A percentile compares a stretch with the other conserved stretches of the same genome.
phyloP scores from a whole-genome alignment of 306 rosid genomes.

The Casuarina glauca region DNA sequence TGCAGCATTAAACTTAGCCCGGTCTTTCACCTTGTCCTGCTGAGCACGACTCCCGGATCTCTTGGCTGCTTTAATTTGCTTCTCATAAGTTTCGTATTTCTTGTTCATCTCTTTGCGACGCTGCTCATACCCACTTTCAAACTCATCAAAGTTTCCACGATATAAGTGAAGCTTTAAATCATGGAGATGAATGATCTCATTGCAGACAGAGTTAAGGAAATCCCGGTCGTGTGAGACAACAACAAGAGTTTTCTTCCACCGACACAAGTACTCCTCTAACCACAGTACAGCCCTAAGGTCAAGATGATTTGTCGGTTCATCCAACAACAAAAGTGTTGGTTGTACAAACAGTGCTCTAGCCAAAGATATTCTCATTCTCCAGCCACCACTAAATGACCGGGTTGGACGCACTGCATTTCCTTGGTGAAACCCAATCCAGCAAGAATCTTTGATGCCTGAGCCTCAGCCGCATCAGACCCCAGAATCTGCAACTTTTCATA shows the following conservation, averaged over 20 bases:
- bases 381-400: conserved; percentile 76
- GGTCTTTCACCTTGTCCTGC: conserved; percentile 71
- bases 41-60: conserved; percentile 61
- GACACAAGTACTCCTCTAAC: conserved; percentile 76
- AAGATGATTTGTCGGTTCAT: conserved; percentile 71
- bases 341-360: conserved; percentile 78
- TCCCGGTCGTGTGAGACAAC: conserved; percentile 77
- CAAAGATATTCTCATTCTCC: conserved; percentile 75
- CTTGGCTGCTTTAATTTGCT: conserved; percentile 63
- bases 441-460: conserved; percentile 79
- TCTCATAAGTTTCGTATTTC: conserved; percentile 60
- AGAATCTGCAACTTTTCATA: conserved; percentile 57
- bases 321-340: conserved; percentile 67
- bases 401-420: conserved; percentile 72
- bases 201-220: conserved; percentile 70
- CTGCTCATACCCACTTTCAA: conserved; percentile 77
- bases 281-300: conserved; percentile 81
- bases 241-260: conserved; percentile 74
- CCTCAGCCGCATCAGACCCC: conserved; percentile 77
- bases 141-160: conserved; percentile 73
- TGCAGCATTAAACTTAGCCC: conserved; percentile 58
- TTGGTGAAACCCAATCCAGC: conserved; percentile 79
- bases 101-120: conserved; percentile 78
- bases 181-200: conserved; percentile 72
- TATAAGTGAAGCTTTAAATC: conserved; percentile 73